Conservation (phyloP, 1,139 yeast species). For the Suhomyces coccinellae region DNA sequence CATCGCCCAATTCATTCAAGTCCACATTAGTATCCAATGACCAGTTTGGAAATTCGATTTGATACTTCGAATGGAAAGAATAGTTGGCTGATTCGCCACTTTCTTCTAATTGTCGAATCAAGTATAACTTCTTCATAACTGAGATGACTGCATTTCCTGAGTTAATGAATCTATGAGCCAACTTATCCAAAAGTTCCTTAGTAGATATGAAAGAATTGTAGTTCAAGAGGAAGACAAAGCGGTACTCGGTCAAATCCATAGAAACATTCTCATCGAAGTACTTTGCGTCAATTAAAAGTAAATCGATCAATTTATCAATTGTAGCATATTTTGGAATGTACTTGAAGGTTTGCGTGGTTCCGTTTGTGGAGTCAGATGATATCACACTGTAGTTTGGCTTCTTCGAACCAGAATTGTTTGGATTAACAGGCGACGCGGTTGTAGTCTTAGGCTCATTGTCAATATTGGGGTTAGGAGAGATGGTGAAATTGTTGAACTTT, state of each 20-base stretch:
- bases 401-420: constrained; percentile 5
- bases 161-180: constrained; percentile 46
- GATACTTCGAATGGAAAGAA: constrained; percentile 2
- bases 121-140: constrained; percentile 36
- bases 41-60: constrained; percentile 57
- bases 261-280: constrained; percentile 39
- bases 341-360: constrained; percentile 16
- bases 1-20: constrained; percentile 42
- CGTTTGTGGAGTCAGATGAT: constrained; percentile 16
- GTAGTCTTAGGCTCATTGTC: constrained; percentile 1
- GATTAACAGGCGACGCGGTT: background rate
- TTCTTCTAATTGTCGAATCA: constrained; percentile 9
- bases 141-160: constrained; percentile 52
- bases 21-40: constrained; percentile 37
- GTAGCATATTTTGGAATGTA: constrained; percentile 46
- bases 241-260: constrained; percentile 45
- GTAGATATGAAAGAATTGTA: constrained; percentile 47
- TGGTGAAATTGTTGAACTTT: constrained; percentile 38
- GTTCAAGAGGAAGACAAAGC: constrained; percentile 46
- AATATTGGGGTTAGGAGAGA: constrained; percentile 21
- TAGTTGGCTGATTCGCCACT: constrained; percentile 1
- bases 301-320: constrained; percentile 43
- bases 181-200: constrained; percentile 41
- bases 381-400: constrained; percentile 18
- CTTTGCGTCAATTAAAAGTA: constrained; percentile 41